These are phyloP conservation scores for Puccinia sorghi DNA, from an alignment of 1,284 basidiomycete genomes.

Conservation along the genomic window DNA sequence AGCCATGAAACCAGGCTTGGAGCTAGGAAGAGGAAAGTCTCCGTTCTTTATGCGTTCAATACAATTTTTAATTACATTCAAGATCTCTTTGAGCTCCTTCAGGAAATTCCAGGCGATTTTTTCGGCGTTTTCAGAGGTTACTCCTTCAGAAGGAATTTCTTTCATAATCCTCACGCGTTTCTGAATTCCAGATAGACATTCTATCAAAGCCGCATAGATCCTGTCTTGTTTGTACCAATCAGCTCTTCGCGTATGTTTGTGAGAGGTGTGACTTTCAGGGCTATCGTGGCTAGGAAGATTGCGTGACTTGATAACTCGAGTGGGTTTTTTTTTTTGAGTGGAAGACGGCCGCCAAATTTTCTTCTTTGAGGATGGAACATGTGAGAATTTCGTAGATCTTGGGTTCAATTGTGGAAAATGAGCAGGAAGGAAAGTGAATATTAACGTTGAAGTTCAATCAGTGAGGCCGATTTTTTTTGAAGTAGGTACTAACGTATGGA, in stretches of 20 bases:
- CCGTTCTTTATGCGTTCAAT: slow-evolving; percentile 11
- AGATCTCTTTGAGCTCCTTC: slow-evolving; percentile 15
- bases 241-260: neutral
- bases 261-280: slow-evolving; percentile 6
- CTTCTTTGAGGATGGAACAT: neutral
- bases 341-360: slow-evolving; percentile 8
- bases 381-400: neutral
- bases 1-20: neutral
- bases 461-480: neutral
- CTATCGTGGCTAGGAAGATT: slow-evolving; percentile 6
- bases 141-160: neutral
- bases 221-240: slow-evolving; percentile 27
- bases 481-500: slow-evolving; percentile 3
- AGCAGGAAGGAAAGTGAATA: neutral
- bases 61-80: neutral
- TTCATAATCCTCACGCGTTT: slow-evolving; percentile 2
- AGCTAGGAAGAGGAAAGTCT: slow-evolving; percentile 11
- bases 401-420: neutral
- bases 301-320: neutral
- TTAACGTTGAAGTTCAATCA: neutral
- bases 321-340: slow-evolving; percentile 4
- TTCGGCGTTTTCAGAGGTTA: neutral
- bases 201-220: slow-evolving; percentile 22
- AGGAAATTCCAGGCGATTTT: slow-evolving; percentile 17
- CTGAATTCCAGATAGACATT: slow-evolving; percentile 15